phyloP scores from a whole-genome alignment of 805 yeast genomes.

The Allodekkera sacchari region DNA sequence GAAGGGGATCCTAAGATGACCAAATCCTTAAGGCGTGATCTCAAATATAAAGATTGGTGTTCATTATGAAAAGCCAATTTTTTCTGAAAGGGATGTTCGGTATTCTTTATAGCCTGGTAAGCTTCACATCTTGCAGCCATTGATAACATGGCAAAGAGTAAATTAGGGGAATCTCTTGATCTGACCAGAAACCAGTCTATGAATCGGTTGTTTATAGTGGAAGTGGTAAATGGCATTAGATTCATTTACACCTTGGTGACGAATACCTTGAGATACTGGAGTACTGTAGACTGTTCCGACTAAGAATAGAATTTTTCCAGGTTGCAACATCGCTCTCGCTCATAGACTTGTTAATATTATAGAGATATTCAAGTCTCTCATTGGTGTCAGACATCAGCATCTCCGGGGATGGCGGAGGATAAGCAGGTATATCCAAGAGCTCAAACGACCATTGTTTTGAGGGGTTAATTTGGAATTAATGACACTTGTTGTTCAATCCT shows the following conservation, averaged over 20 bases:
- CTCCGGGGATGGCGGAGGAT: constrained; percentile 17
- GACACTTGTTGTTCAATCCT: too few species aligned
- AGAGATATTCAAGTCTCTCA: constrained; percentile 20
- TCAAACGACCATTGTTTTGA: too few species aligned
- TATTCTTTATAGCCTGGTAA: constrained; percentile 19
- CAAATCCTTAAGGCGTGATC: constrained; percentile 54
- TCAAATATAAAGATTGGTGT: constrained; percentile 53
- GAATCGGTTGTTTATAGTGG: constrained; percentile 24
- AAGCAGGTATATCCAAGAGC: constrained; percentile 13
- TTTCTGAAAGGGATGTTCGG: constrained; percentile 6
- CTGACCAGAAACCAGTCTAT: constrained; percentile 24
- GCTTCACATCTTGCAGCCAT: constrained; percentile 55
- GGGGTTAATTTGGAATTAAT: too few species aligned
- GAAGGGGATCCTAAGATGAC: constrained; percentile 36
- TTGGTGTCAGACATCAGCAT: constrained; percentile 8
- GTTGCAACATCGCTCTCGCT: constrained; percentile 16
- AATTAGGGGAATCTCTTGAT: constrained; percentile 44
- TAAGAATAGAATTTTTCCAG: constrained; percentile 24
- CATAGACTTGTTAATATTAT: constrained; percentile 20
- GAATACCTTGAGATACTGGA: constrained; percentile 24
- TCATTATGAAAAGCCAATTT: constrained; percentile 40
- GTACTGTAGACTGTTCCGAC: constrained; percentile 22
- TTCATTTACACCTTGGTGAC: constrained; percentile 28
- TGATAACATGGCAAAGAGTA: constrained; percentile 63
- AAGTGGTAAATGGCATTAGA: constrained; percentile 27